Evolutionary conservation across 306 rosid genomes (phyloP).

Genomic region (Inga leiocalycina): DNA sequence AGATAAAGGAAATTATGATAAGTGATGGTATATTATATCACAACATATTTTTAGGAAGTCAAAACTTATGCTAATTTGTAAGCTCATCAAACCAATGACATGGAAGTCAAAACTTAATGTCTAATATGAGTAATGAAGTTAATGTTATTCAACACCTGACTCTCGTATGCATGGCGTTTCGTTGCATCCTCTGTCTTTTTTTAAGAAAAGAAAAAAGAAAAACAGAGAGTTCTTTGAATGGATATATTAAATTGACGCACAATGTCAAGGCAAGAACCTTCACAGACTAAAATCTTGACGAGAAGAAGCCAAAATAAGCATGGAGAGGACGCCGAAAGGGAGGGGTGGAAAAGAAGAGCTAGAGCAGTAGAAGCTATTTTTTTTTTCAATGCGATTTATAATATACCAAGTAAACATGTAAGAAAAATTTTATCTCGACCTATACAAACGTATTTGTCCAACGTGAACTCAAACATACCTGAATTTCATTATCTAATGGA

Average conservation of each 20-base stretch:
- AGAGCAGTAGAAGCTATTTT: too few relatives aligned
- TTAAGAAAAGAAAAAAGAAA: too few relatives aligned
- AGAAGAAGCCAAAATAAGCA: constrained; percentile 7
- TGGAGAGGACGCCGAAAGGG: not conserved
- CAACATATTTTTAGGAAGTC: not conserved
- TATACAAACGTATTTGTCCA: rapidly evolving
- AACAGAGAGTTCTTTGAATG: not conserved
- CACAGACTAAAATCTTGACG: constrained; percentile 21
- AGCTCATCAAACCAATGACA: too few relatives aligned
- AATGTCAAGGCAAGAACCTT: constrained; percentile 5
- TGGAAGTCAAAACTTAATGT: too few relatives aligned
- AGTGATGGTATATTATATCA: not conserved
- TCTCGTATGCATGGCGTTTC: not conserved
- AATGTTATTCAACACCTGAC: not conserved
- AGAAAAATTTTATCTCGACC: too few relatives aligned
- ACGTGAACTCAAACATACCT: too few relatives aligned
- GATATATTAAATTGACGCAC: not conserved
- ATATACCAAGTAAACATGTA: too few relatives aligned
- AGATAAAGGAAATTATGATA: not conserved
- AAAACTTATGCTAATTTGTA: not conserved
- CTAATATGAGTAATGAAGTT: not conserved
- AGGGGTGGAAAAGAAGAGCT: not conserved
- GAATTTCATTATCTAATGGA: constrained; percentile 4
- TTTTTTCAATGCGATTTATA: too few relatives aligned
- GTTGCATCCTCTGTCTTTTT: not conserved